These are phyloP conservation scores for Ammopiptanthus mongolicus DNA, from an alignment of 306 rosid genomes.

Conservation along the genomic window DNA sequence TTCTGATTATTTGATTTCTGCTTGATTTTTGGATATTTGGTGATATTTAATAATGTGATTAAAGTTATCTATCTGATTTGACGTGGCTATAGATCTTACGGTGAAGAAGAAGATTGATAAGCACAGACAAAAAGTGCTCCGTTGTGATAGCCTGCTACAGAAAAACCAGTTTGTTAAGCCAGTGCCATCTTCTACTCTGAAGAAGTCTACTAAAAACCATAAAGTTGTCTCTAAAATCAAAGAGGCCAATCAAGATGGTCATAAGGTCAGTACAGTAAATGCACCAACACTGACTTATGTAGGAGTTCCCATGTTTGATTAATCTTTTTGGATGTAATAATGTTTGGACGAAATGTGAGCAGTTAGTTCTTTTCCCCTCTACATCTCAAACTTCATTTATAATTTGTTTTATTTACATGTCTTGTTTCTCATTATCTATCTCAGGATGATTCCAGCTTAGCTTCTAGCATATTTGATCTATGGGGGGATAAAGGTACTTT, in stretches of 20 bases:
- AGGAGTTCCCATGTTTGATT: neutral
- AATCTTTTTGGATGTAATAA: neutral
- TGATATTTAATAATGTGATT: neutral
- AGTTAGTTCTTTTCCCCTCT: neutral
- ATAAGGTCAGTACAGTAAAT: conserved; percentile 47
- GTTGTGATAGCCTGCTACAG: conserved; percentile 54
- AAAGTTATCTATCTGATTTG: neutral
- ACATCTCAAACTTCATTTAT: neutral
- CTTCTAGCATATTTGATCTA: conserved; percentile 45
- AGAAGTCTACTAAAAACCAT: conserved; percentile 50
- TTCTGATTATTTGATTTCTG: neutral
- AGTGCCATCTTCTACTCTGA: conserved; percentile 65
- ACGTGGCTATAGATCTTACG: conserved; percentile 59
- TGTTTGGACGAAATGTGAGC: neutral
- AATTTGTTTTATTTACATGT: neutral
- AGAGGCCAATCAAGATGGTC: conserved; percentile 26
- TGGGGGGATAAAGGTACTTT: conserved; percentile 68
- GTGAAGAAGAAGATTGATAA: conserved; percentile 89
- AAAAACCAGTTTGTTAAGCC: conserved; percentile 73
- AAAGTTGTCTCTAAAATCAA: conserved; percentile 24
- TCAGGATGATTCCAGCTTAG: conserved; percentile 41
- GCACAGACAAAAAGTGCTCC: conserved; percentile 73
- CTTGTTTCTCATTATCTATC: neutral
- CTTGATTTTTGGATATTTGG: neutral
- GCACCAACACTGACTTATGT: neutral